Conservation (phyloP, 1,284 basidiomycete species). For the Boletus semigastroideus region DNA sequence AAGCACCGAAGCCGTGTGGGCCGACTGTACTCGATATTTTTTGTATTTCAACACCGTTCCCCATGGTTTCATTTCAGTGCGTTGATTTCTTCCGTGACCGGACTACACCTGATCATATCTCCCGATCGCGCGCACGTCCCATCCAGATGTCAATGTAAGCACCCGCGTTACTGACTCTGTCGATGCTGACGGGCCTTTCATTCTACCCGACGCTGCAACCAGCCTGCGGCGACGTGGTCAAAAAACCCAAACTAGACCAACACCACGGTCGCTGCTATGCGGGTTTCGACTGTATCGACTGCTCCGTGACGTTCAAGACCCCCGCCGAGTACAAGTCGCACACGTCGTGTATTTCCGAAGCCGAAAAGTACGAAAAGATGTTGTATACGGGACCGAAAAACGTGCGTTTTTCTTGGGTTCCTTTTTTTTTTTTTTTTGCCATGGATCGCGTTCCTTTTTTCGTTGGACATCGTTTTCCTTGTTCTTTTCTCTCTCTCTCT, state of each 20-base stretch:
- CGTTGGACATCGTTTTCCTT: too few relatives aligned
- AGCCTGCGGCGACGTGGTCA: constrained; percentile 81
- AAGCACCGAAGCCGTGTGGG: neutral
- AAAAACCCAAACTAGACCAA: constrained; percentile 87
- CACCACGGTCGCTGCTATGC: constrained; percentile 61
- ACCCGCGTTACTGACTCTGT: neutral
- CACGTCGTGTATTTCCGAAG: constrained; percentile 84
- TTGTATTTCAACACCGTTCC: neutral
- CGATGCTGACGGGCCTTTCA: too few relatives aligned
- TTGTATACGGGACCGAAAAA: constrained; percentile 50
- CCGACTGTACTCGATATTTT: constrained; percentile 36
- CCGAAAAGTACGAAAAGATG: constrained; percentile 87
- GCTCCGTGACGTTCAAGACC: constrained; percentile 75
- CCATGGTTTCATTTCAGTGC: constrained; percentile 36
- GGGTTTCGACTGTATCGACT: constrained; percentile 87
- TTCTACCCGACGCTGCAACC: neutral
- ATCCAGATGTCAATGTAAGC: constrained; percentile 24
- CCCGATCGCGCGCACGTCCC: neutral
- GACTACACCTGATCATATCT: neutral
- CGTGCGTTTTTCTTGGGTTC: constrained; percentile 9
- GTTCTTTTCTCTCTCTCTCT: neutral
- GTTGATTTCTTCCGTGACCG: constrained; percentile 5
- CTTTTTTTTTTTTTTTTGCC: neutral
- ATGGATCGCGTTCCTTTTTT: too few relatives aligned
- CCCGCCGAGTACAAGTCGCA: constrained; percentile 80